Percentiles rank a stretch among this genome's conserved stretches.
These are phyloP conservation scores for Fusarium cicatricum DNA, from an alignment of 2,329 filamentous ascomycete genomes.

Conservation along the genomic window DNA sequence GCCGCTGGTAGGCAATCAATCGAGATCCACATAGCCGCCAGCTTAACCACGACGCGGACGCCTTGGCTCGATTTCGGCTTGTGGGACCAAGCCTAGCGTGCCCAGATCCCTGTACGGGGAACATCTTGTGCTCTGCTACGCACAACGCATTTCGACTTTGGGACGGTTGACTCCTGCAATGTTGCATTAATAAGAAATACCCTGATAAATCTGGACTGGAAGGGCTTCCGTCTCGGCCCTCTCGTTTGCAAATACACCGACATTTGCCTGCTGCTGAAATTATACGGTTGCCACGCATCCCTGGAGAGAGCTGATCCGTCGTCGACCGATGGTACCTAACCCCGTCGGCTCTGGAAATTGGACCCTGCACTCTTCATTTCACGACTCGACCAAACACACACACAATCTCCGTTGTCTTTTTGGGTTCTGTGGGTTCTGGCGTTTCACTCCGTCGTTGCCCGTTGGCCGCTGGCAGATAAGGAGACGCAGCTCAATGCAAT, in stretches of 20 bases:
- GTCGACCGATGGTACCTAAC: slow-evolving; percentile 28
- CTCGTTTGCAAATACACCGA: slow-evolving; percentile 25
- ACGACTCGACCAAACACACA: slow-evolving; percentile 22
- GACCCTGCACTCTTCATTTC: slow-evolving; percentile 30
- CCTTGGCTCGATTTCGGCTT: slow-evolving; percentile 34
- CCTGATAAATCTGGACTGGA: slow-evolving; percentile 13
- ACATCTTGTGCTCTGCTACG: background rate
- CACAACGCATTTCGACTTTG: too few relatives aligned
- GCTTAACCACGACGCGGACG: slow-evolving; percentile 25
- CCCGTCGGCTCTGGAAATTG: slow-evolving; percentile 29
- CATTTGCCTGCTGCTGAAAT: slow-evolving; percentile 25
- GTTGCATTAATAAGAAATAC: slow-evolving; percentile 14
- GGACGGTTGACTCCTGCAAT: slow-evolving; percentile 2
- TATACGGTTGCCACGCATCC: slow-evolving; percentile 17
- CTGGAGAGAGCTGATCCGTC: slow-evolving; percentile 29
- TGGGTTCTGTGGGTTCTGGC: slow-evolving; percentile 12
- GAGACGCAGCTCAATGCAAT: background rate
- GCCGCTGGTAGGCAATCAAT: slow-evolving; percentile 36
- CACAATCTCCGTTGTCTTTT: slow-evolving; percentile 9
- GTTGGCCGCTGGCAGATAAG: background rate
- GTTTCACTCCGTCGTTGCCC: slow-evolving; percentile 4
- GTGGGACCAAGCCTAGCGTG: slow-evolving; percentile 31
- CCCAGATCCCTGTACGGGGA: slow-evolving; percentile 27
- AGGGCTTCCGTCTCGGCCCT: slow-evolving; percentile 16
- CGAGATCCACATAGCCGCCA: slow-evolving; percentile 40